These are phyloP conservation scores for Phanerochaete sordida DNA, from an alignment of 768 basidiomycete genomes.

Conservation along the genomic window DNA sequence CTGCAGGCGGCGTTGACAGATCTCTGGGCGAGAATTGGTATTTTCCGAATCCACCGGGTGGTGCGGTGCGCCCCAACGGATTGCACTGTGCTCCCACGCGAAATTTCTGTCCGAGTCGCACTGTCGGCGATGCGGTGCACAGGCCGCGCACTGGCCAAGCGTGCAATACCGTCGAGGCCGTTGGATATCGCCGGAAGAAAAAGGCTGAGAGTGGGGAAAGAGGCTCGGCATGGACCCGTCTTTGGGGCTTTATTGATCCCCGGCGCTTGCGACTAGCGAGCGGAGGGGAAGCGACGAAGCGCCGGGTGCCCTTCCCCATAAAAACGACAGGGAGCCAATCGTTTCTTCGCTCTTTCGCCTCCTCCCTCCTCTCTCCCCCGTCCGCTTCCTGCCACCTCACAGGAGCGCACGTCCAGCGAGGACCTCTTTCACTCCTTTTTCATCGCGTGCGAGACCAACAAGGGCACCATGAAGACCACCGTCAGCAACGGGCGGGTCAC, in stretches of 20 bases:
- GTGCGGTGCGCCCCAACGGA: too few species aligned
- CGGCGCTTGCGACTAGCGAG: background rate
- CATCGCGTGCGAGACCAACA: background rate
- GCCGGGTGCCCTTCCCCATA: slow-evolving; percentile 3
- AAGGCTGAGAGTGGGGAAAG: background rate
- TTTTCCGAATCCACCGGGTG: too few species aligned
- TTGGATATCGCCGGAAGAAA: background rate
- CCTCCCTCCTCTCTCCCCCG: background rate
- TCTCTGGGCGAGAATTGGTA: too few species aligned
- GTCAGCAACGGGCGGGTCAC: slow-evolving; percentile 18
- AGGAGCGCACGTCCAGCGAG: background rate
- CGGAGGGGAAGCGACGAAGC: background rate
- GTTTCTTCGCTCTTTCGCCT: slow-evolving; percentile 3
- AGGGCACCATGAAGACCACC: slow-evolving; percentile 14
- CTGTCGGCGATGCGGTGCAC: too few species aligned
- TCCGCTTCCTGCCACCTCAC: background rate
- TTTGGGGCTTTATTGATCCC: background rate
- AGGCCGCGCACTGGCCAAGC: too few species aligned
- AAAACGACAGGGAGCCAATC: slow-evolving; percentile 5
- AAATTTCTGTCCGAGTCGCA: too few species aligned
- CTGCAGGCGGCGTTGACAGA: too few species aligned
- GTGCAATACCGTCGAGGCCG: too few species aligned
- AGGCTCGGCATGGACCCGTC: background rate
- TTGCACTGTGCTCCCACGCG: too few species aligned
- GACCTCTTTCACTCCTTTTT: background rate